Evolutionary conservation across 1,284 basidiomycete genomes (phyloP), one percentile per base, ranked within the genome.

Genomic region (Cryptococcus hybrid): DNA sequence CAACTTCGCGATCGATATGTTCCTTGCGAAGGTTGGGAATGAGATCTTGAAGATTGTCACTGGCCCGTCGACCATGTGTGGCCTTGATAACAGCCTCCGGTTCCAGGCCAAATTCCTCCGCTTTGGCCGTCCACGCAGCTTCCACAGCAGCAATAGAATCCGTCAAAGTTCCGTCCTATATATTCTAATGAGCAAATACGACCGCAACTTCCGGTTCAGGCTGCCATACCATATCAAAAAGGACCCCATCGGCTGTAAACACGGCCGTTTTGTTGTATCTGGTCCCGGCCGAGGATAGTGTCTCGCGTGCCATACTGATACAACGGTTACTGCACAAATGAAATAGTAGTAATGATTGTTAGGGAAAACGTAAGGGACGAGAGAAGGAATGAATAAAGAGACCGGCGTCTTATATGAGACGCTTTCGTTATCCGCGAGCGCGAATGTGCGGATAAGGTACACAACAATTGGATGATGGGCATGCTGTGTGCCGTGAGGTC

Each of bases 101-200:
- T 73, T 87, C 85, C 72, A 85, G 83, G 53, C 84, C 85, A 48
- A 88, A 83, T 71, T 88, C 86, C 46, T 79, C 79, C 2, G 88
- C 88, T 51, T 89, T 87, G 65, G 85, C 86, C 39, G 83, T 84
- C 88, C 88, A 89, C 6, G 88, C 88, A 5, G 86, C 86, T 73
- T 89, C 88, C 62, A 89, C 86, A 7, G 88, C 88, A 30, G 84
- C 79, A 69, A 88, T 88, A 35, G 86, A 88, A 70, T 88, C 86
- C 53, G 87, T 88, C 55, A 88, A 79, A 9, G 86, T 88, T 46
- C 86, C 86, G 68, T 87, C 85, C 85, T 86, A 63, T 54, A 39
- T 34, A 18, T n/a, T 42, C n/a, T 18, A 18, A 18, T 18, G 18
- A 64, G 58, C 59, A 51, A 47, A 18, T 43, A 18, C 18, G 18